These are phyloP conservation scores for Populus tomentosa DNA, from an alignment of 441 rosid genomes.

Conservation along the genomic window DNA sequence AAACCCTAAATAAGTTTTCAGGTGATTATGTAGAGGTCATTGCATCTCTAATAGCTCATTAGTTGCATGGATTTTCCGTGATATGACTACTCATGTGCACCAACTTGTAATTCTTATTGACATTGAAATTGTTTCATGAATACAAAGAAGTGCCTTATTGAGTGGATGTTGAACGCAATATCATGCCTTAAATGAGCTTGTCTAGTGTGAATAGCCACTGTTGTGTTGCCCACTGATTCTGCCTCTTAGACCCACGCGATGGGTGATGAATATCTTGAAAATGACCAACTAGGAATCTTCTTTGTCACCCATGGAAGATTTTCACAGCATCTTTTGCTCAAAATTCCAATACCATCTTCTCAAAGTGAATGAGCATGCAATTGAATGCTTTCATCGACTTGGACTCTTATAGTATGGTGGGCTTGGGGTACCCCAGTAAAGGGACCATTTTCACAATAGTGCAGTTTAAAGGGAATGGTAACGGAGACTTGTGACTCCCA, in stretches of 20 bases:
- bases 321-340: background rate
- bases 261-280: slow-evolving; percentile 19
- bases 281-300: slow-evolving; percentile 52
- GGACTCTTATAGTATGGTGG: background rate
- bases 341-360: slow-evolving; percentile 34
- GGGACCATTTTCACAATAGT: slow-evolving; percentile 23
- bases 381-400: slow-evolving; percentile 10
- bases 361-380: slow-evolving; percentile 6
- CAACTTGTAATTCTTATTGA: background rate
- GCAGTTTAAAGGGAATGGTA: slow-evolving; percentile 14
- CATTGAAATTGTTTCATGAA: background rate
- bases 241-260: slow-evolving; percentile 25
- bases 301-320: slow-evolving; percentile 16
- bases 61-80: background rate
- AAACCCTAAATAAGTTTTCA: background rate
- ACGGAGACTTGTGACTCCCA: slow-evolving; percentile 27
- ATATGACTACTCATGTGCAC: background rate
- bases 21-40: background rate
- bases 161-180: slow-evolving; percentile 22
- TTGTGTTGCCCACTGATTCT: slow-evolving; percentile 31
- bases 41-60: background rate
- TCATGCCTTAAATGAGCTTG: slow-evolving; percentile 11
- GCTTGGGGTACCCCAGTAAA: slow-evolving; percentile 9
- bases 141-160: background rate
- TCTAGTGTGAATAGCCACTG: slow-evolving; percentile 25